Percentiles rank a stretch among this genome's conserved stretches.
Evolutionary conservation across 768 basidiomycete species (phyloP).

Genomic region (Mycena filopes): DNA sequence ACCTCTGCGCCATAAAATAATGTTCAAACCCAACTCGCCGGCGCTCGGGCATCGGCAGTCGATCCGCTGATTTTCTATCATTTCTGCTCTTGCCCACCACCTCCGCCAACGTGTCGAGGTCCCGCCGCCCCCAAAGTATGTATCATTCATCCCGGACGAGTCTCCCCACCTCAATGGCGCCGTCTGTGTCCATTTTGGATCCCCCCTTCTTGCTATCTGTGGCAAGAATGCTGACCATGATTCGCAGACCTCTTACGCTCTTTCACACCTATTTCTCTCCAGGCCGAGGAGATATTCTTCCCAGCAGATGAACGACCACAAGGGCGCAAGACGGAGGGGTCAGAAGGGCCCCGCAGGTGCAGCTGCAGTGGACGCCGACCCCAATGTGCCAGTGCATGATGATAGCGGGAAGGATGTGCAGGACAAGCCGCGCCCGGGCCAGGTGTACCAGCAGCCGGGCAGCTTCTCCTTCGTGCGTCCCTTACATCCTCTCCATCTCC

Average conservation of each 20-base stretch:
- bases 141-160: background rate
- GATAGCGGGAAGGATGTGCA: slow-evolving; percentile 14
- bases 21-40: too few species aligned
- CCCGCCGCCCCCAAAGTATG: slow-evolving; percentile 17
- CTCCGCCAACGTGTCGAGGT: slow-evolving; percentile 28
- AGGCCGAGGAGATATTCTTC: background rate
- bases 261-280: slow-evolving; percentile 15
- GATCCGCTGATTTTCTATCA: slow-evolving; percentile 10
- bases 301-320: slow-evolving; percentile 9
- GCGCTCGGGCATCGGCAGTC: background rate
- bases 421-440: slow-evolving; percentile 15
- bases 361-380: background rate
- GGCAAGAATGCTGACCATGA: slow-evolving; percentile 3
- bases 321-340: slow-evolving; percentile 10
- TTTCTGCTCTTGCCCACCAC: background rate
- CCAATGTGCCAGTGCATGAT: slow-evolving; percentile 3
- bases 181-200: background rate
- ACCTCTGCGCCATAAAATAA: too few species aligned
- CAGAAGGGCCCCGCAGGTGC: background rate
- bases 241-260: slow-evolving; percentile 28
- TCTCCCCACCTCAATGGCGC: background rate
- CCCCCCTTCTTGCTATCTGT: background rate
- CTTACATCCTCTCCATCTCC: background rate
- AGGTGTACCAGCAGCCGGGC: slow-evolving; percentile 10
- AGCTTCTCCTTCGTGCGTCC: too few species aligned